These are phyloP conservation scores for Coelastrella sp. DNA, from an alignment of 139 green algal species.

Conservation along the genomic window DNA sequence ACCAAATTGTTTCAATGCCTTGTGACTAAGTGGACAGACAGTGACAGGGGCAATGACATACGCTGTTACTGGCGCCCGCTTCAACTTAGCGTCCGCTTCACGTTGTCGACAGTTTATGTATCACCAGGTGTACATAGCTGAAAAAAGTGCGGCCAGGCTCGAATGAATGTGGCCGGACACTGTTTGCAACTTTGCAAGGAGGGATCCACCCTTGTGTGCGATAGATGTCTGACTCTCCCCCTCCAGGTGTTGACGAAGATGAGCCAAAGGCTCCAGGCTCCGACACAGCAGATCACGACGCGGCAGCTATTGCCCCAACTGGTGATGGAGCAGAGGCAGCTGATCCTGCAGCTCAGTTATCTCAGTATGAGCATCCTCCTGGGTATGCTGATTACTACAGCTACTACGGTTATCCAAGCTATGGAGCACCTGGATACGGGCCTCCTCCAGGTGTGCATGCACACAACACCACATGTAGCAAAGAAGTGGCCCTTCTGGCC, in stretches of 20 bases:
- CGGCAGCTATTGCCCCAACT: constrained; percentile 5
- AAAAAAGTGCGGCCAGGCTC: no score
- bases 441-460: constrained; percentile 17
- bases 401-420: constrained; percentile 26
- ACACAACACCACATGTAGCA: background rate
- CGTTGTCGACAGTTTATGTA: no score
- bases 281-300: background rate
- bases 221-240: background rate
- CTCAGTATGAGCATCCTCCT: constrained; percentile 1
- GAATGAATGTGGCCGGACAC: background rate
- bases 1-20: no score
- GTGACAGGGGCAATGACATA: no score
- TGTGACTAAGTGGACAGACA: no score
- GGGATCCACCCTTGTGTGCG: background rate
- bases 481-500: background rate
- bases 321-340: background rate
- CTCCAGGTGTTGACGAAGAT: constrained; percentile 35
- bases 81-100: no score
- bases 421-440: constrained; percentile 32
- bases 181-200: background rate
- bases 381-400: constrained; percentile 46
- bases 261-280: background rate
- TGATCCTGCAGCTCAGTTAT: constrained; percentile 1
- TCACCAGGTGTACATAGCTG: no score
- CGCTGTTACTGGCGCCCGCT: no score